These are phyloP conservation scores for Trypanosoma cruzi DNA, from an alignment of 208 protist species.

Conservation along the genomic window DNA sequence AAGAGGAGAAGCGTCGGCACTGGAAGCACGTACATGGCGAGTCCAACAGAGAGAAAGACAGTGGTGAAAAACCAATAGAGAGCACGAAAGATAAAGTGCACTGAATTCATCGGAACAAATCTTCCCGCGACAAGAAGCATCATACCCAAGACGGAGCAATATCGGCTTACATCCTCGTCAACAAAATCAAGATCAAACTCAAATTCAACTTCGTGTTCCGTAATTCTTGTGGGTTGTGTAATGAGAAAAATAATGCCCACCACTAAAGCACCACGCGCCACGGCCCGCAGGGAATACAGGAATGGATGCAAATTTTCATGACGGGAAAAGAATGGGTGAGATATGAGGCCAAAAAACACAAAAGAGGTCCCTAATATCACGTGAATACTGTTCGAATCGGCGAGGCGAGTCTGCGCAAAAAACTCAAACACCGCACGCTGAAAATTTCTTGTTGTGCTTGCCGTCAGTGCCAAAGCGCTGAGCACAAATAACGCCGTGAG, in stretches of 20 bases:
- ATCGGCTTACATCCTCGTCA: slow-evolving; percentile 16
- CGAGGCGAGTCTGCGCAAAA: slow-evolving; percentile 72
- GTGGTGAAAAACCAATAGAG: slow-evolving; percentile 56
- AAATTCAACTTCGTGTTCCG: slow-evolving; percentile 23
- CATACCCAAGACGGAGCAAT: slow-evolving; percentile 25
- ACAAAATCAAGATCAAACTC: slow-evolving; percentile 22
- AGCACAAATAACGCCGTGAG: slow-evolving; percentile 43
- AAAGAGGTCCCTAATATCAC: slow-evolving; percentile 56
- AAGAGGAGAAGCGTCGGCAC: slow-evolving; percentile 49
- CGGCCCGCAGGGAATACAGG: slow-evolving; percentile 8
- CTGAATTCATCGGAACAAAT: slow-evolving; percentile 32
- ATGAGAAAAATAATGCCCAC: slow-evolving; percentile 35
- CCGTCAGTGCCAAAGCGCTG: slow-evolving; percentile 32
- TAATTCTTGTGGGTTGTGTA: slow-evolving; percentile 30
- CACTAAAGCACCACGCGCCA: slow-evolving; percentile 11
- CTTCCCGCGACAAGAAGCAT: slow-evolving; percentile 47
- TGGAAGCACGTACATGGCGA: slow-evolving; percentile 55
- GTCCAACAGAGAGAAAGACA: slow-evolving; percentile 44
- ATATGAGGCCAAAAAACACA: slow-evolving; percentile 57
- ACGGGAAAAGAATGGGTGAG: slow-evolving; percentile 57
- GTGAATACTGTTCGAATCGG: slow-evolving; percentile 50
- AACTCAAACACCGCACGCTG: slow-evolving; percentile 85
- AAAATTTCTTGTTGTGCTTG: slow-evolving; percentile 71
- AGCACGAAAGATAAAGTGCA: slow-evolving; percentile 39
- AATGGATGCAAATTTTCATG: slow-evolving; percentile 40